phyloP scores from a whole-genome alignment of 352 stramenopile genomes.

The Phytopythium sindhum region DNA sequence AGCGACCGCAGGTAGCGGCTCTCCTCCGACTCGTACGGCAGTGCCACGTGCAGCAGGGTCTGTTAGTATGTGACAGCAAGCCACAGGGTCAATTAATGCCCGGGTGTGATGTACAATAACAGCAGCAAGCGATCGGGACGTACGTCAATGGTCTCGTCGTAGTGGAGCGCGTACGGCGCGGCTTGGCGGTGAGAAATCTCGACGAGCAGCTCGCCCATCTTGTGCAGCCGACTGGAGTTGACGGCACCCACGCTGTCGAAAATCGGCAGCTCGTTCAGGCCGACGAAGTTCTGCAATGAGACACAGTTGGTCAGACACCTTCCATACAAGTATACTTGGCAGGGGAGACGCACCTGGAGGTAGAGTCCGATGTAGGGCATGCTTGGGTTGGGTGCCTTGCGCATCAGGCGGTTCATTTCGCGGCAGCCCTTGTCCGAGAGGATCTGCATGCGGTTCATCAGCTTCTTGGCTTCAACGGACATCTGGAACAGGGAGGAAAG shows the following conservation, averaged over 20 bases:
- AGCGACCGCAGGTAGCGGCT: conserved; percentile 73
- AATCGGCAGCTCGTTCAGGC: conserved; percentile 73
- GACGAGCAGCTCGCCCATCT: conserved; percentile 69
- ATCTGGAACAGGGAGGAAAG: conserved; percentile 28
- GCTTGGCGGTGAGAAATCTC: conserved; percentile 79
- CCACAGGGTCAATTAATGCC: neutral
- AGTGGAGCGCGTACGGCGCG: conserved; percentile 56
- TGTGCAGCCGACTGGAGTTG: conserved; percentile 68
- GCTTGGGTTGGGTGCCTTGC: conserved; percentile 57
- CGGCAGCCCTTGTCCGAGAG: conserved; percentile 80
- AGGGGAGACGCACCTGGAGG: conserved; percentile 56
- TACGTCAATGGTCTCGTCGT: conserved; percentile 61
- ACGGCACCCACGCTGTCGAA: conserved; percentile 66
- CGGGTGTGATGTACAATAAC: neutral
- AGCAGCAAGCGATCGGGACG: conserved; percentile 9
- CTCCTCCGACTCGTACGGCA: conserved; percentile 74
- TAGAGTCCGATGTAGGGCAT: conserved; percentile 89
- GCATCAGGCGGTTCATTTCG: conserved; percentile 86
- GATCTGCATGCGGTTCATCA: conserved; percentile 75
- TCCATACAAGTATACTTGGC: too few relatives aligned
- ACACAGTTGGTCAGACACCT: neutral
- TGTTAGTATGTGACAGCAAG: conserved; percentile 11
- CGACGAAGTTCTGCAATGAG: conserved; percentile 55
- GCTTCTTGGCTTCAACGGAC: conserved; percentile 53
- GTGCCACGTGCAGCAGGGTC: conserved; percentile 63